Base-by-base conservation (phyloP, 768 basidiomycete genomes). In the Coprinopsis strossmayeri region DNA sequence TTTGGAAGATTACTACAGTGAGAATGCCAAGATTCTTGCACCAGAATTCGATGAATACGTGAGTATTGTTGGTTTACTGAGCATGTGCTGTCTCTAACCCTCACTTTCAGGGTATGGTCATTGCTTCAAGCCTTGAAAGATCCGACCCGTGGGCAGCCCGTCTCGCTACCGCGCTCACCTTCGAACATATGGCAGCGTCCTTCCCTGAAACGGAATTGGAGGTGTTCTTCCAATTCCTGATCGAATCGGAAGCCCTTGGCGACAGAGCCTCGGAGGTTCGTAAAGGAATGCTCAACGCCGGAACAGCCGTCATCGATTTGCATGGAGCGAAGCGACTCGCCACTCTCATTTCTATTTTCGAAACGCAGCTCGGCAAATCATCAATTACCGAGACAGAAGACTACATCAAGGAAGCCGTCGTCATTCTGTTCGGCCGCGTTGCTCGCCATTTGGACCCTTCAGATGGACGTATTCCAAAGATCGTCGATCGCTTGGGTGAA, bases 41-140 rank as follows among this genome's bases (percentile, higher is more conserved):
- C 93, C 94, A 0, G 91, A 96, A 63, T 97, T 89, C 59, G 96
- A 98, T 62, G 70, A 86, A 76, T 99, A 87, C 64, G 91, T 92
- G 46, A 39, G 85, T 68, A 1, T 17, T 43, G 26, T 39, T 7
- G 5, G 21, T 32, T 21, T 24, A 44, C 9, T 41, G 2, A n/a
- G 3, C 11, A 25, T 26, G 21, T 24, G 40, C 25, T 18, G 23
- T 9, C 23, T 13, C 11, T 39, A 12, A 21, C 20, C 26, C 12
- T 46, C 32, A 28, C 32, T 41, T 42, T 32, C 20, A 93, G 91
- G 96, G 96, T 13, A 95, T 98, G 88, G 77, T 98, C 44, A 84
- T 95, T 43, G 81, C 88, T 17, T 78, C 83, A 56, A 93, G 84
- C 34, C 68, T 97, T n/a, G 86, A 91, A 57, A 79, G 87, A 21